phyloP scores from a whole-genome alignment of 1,139 yeast species.

The Yamadazyma sp. region DNA sequence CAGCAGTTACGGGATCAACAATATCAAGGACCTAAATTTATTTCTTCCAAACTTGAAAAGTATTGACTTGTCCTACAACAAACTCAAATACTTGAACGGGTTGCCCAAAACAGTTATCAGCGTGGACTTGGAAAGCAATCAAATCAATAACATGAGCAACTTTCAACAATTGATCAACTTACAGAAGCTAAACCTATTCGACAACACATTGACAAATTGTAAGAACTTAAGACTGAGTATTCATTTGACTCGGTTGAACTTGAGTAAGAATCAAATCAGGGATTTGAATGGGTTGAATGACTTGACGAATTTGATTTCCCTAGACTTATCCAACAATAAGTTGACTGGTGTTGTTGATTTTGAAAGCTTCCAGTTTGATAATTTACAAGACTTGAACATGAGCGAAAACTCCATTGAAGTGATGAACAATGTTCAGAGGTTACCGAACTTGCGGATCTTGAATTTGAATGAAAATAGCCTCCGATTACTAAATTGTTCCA shows the following conservation, averaged over 20 bases:
- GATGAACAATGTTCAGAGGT: constrained; percentile 35
- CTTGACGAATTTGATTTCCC: constrained; percentile 38
- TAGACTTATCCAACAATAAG: constrained; percentile 46
- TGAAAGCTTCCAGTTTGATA: constrained; percentile 29
- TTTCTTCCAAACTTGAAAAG: constrained; percentile 45
- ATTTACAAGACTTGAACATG: constrained; percentile 46
- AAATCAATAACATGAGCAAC: constrained; percentile 41
- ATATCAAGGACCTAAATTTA: constrained; percentile 43
- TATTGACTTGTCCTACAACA: constrained; percentile 43
- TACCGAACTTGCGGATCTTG: constrained; percentile 37
- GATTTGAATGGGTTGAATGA: constrained; percentile 38
- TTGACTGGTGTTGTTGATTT: constrained; percentile 42
- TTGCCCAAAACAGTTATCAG: constrained; percentile 40
- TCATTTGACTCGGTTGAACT: constrained; percentile 37
- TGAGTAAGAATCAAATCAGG: constrained; percentile 32
- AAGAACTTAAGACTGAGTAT: constrained; percentile 31
- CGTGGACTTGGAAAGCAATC: constrained; percentile 38
- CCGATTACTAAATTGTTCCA: constrained; percentile 20
- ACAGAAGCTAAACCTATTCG: constrained; percentile 42
- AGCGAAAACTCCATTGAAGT: constrained; percentile 40
- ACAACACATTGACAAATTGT: constrained; percentile 37
- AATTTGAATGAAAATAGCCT: constrained; percentile 47
- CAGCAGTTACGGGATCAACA: constrained; percentile 30
- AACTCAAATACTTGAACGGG: constrained; percentile 47
- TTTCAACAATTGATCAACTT: constrained; percentile 41